These are phyloP conservation scores for Sarcomyxa edulis DNA, from an alignment of 768 basidiomycete genomes.

Conservation along the genomic window DNA sequence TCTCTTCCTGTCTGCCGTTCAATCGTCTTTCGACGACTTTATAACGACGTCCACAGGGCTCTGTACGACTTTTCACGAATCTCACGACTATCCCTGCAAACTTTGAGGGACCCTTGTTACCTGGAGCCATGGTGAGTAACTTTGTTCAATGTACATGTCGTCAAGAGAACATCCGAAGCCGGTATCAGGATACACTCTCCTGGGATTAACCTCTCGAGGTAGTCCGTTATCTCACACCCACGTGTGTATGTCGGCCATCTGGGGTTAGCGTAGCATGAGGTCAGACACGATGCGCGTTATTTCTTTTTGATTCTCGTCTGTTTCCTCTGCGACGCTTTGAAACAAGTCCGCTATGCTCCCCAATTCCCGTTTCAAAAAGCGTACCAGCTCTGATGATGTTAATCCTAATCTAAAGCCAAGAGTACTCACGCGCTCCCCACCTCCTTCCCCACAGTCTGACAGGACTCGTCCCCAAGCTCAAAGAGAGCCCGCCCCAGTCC, in stretches of 20 bases:
- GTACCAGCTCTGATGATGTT: conserved; percentile 32
- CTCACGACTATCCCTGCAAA: neutral
- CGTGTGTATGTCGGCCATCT: conserved; percentile 12
- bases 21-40: neutral
- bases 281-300: conserved; percentile 9
- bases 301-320: neutral
- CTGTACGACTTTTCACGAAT: neutral
- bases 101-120: too few relatives aligned
- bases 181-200: too few relatives aligned
- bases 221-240: conserved; percentile 8
- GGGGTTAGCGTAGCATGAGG: conserved; percentile 15
- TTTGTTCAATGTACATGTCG: neutral
- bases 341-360: conserved; percentile 37
- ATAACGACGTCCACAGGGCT: too few relatives aligned
- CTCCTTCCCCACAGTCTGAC: conserved; percentile 44
- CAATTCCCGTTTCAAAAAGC: conserved; percentile 38
- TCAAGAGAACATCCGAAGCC: too few relatives aligned
- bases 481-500: conserved; percentile 62
- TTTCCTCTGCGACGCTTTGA: conserved; percentile 12
- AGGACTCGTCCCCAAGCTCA: conserved; percentile 29
- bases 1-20: neutral
- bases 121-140: conserved; percentile 5
- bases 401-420: conserved; percentile 34
- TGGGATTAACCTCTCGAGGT: too few relatives aligned
- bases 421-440: conserved; percentile 37